Base-by-base conservation (phyloP, 83 land plant species). In the Thuja plicata region DNA sequence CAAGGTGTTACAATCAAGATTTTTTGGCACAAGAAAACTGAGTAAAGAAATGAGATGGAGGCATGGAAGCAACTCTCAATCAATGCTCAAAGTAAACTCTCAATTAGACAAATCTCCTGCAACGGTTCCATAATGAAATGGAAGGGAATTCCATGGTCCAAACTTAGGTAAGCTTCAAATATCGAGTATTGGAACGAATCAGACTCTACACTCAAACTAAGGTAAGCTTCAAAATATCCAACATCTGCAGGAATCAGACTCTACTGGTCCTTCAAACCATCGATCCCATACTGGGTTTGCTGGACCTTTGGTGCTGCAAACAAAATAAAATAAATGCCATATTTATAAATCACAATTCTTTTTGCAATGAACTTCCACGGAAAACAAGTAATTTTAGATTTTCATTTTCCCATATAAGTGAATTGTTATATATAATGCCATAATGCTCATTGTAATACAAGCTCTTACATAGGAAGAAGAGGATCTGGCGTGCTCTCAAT, bases 201-300 rank as follows among this genome's bases (percentile, higher is more conserved):
- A 6, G 93, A 88, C 34, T 93, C 93, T 89, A 93, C 85, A 13
- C 16, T 5, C 78, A 30, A 48, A 48, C 85, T 46, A 13, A 27
- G 85, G 15, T 40, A 83, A 83, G 52, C 57, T 62, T 90, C 90
- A 90, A 37, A 90, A 60, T 84, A 92, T 92, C 95, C 93, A 91
- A 86, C 94, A 94, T 88, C 87, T 93, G 91, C 94, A 94, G 13
- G 93, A 91, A 81, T 82, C 80, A 13, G 93, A 89, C 34, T 94
- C 93, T 89, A 93, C 85, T 45, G 94, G 96, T 40, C 93, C 91
- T 78, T 93, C 93, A 84, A 94, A 94, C 95, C 95, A 94, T 57
- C 94, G 86, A 85, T 94, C 93, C 95, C 95, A 94, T 4, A 81
- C 8, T 24, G 93, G 90, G 87, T 90, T 91, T 52, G 48, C 70